phyloP scores from a whole-genome alignment of 306 rosid genomes.

The Cucurbita argyrosperma region DNA sequence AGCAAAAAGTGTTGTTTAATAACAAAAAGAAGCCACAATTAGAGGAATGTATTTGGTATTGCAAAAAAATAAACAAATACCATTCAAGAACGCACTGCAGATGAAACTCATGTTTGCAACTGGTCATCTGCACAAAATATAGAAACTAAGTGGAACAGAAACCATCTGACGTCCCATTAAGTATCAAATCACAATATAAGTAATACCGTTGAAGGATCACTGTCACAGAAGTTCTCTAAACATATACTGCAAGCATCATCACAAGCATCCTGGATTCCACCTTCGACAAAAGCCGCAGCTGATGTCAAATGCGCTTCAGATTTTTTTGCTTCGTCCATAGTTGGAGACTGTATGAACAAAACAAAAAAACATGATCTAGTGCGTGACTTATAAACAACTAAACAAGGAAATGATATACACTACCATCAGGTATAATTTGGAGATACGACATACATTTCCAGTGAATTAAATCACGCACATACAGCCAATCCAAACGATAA shows the following conservation, averaged over 20 bases:
- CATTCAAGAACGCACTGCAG: conserved; percentile 95
- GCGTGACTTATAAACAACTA: neutral
- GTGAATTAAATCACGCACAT: neutral
- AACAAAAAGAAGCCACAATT: neutral
- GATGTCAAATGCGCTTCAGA: conserved; percentile 80
- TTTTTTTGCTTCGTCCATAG: conserved; percentile 33
- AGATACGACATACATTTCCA: neutral
- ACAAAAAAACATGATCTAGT: neutral
- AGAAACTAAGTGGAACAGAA: neutral
- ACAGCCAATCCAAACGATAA: neutral
- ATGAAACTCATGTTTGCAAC: conserved; percentile 93
- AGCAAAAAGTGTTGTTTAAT: neutral
- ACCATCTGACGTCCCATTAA: neutral
- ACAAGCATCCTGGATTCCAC: conserved; percentile 93
- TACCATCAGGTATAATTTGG: neutral
- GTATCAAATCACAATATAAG: neutral
- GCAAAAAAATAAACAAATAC: conserved; percentile 22
- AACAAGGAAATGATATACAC: neutral
- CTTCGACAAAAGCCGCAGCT: conserved; percentile 91
- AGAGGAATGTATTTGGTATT: neutral
- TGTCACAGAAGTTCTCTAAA: conserved; percentile 67
- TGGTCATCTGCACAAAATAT: conserved; percentile 44
- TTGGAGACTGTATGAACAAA: conserved; percentile 25
- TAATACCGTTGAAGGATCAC: conserved; percentile 80
- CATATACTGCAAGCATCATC: conserved; percentile 96